Conservation (phyloP, 2,329 filamentous ascomycete species). For the Mycosphaerella arachidis region DNA sequence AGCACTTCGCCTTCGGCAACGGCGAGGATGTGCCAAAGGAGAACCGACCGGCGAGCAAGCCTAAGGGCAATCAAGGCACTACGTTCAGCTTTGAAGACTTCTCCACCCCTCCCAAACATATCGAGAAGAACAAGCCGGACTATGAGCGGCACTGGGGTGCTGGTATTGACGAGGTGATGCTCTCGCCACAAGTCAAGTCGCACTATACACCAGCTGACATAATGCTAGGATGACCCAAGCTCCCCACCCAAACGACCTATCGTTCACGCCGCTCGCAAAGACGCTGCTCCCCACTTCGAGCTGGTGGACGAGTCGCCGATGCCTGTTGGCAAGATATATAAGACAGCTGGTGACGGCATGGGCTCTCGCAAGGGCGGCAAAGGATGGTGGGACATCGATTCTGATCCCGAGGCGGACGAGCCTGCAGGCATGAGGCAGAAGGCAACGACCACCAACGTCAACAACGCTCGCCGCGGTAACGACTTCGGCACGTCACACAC, state of each 20-base stretch:
- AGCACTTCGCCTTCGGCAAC: constrained; percentile 79
- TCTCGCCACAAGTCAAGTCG: constrained; percentile 15
- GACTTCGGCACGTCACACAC: constrained; percentile 74
- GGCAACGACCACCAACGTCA: constrained; percentile 60
- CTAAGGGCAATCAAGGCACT: constrained; percentile 45
- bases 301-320: constrained; percentile 68
- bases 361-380: constrained; percentile 29
- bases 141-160: constrained; percentile 72
- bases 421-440: constrained; percentile 48
- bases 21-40: constrained; percentile 45
- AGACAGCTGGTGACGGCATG: constrained; percentile 58
- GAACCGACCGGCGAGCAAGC: constrained; percentile 26
- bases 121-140: constrained; percentile 59
- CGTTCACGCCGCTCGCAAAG: constrained; percentile 66
- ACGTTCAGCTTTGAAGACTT: constrained; percentile 92
- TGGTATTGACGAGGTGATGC: constrained; percentile 61
- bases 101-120: constrained; percentile 71
- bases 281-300: constrained; percentile 79
- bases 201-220: neutral
- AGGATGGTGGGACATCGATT: constrained; percentile 54
- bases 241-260: constrained; percentile 57
- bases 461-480: constrained; percentile 68
- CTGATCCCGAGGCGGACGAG: constrained; percentile 59
- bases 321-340: constrained; percentile 31
- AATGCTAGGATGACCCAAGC: constrained; percentile 49